These are phyloP conservation scores for Arthroderma sp. DNA, from an alignment of 2,329 filamentous ascomycete genomes.

Conservation along the genomic window DNA sequence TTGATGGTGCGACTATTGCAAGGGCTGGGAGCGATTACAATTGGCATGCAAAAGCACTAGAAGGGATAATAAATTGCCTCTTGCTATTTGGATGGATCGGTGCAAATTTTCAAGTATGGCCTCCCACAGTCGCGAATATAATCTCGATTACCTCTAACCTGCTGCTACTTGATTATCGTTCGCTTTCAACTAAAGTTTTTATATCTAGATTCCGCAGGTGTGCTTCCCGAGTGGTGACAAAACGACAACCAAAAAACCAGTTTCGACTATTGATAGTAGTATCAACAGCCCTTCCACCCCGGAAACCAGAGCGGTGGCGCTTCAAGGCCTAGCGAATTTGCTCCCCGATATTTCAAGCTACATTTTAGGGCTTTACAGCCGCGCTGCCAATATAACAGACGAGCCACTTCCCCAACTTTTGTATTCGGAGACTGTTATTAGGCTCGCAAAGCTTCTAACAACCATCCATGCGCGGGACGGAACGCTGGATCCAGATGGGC, in stretches of 20 bases:
- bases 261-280: constrained; percentile 26
- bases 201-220: constrained; percentile 37
- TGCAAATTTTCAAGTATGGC: constrained; percentile 53
- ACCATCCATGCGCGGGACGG: constrained; percentile 39
- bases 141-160: neutral
- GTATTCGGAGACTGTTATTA: constrained; percentile 44
- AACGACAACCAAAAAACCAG: constrained; percentile 29
- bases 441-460: constrained; percentile 40
- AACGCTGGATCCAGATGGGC: constrained; percentile 36
- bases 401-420: constrained; percentile 42
- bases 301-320: constrained; percentile 33
- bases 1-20: constrained; percentile 64
- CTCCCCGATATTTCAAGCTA: constrained; percentile 45
- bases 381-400: constrained; percentile 39
- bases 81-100: constrained; percentile 73
- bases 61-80: constrained; percentile 71
- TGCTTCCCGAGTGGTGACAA: constrained; percentile 41
- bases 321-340: constrained; percentile 39
- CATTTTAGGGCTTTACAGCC: constrained; percentile 43
- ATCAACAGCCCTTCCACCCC: constrained; percentile 31
- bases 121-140: neutral
- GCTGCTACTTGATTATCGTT: constrained; percentile 3
- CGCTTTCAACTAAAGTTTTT: neutral
- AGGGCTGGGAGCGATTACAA: constrained; percentile 76
- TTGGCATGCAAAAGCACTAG: constrained; percentile 95